These are phyloP conservation scores for Hibiscus trionum DNA, from an alignment of 345 rosid species.

Conservation along the genomic window DNA sequence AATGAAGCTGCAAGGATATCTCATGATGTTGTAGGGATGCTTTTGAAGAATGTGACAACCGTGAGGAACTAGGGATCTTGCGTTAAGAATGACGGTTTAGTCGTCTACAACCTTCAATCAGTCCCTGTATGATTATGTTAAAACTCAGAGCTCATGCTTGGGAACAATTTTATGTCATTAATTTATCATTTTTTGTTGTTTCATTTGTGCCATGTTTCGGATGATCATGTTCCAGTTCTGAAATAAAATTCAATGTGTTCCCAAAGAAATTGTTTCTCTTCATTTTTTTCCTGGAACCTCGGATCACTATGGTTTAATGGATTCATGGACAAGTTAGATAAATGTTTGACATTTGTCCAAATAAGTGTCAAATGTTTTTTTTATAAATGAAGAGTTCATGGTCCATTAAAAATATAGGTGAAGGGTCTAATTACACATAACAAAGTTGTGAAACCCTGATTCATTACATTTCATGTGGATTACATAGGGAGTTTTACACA, in stretches of 20 bases:
- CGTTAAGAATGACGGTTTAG: background rate
- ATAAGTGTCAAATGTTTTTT: background rate
- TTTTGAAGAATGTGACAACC: slow-evolving; percentile 57
- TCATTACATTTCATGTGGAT: slow-evolving; percentile 17
- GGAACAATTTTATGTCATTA: background rate
- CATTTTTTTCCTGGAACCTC: too few relatives aligned
- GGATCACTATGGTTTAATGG: too few relatives aligned
- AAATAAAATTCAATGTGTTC: background rate
- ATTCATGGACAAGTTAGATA: too few relatives aligned
- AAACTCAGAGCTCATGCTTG: background rate
- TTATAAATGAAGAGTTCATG: background rate
- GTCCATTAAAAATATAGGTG: background rate
- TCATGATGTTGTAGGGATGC: slow-evolving; percentile 54
- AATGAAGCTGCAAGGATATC: slow-evolving; percentile 51
- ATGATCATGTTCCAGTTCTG: background rate
- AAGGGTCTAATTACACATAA: background rate
- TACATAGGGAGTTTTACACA: slow-evolving; percentile 26
- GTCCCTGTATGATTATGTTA: background rate
- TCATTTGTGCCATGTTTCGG: background rate
- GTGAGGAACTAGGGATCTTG: slow-evolving; percentile 42
- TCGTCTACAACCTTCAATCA: background rate
- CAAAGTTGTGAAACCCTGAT: background rate
- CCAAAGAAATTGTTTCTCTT: background rate
- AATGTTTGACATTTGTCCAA: background rate
- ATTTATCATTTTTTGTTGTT: background rate